Evolutionary conservation across 2,329 filamentous ascomycete species (phyloP), one percentile per base, ranked within the genome.

Genomic region (Fusarium sp.): DNA sequence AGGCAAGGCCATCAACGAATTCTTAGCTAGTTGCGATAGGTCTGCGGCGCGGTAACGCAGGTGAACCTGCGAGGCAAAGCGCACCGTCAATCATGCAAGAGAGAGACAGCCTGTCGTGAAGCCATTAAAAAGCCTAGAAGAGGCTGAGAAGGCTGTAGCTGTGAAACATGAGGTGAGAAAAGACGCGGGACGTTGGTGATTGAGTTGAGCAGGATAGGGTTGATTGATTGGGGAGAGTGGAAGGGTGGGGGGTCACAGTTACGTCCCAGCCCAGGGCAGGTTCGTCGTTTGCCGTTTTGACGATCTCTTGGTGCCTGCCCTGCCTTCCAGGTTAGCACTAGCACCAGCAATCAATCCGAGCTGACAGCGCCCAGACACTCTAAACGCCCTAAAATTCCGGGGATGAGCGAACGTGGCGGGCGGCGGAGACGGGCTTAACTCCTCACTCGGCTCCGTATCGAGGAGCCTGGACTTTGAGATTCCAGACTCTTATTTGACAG

Each of bases 91-190:
- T 35, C 58, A 58, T 60, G 43, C 43, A 69, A 62, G 50, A 50
- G 47, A 58, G 44, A 50, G 43, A 54, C 20, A 47, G 38, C 41
- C 52, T 58, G 59, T 50, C 41, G 48, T 53, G 53, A 57, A 63
- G 52, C 53, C 53, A 58, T 52, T 24, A 41, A 28, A 47, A 50
- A 53, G 66, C 66, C 55, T 61, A 61, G 46, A 63, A 42, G 41
- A 69, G 67, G 66, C 66, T 69, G 62, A 54, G 44, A 67, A 70
- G 66, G 57, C 63, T 53, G 57, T 53, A 21, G 35, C 31, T 44
- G 67, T 70, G 67, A 63, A 69, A 70, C 67, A 69, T 68, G 52
- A 53, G 63, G 43, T 44, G 60, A 63, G 62, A 69, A 44, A 61
- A 24, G 35, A 43, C 57, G 35, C 15, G 23, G 29, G 35, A 46